Evolutionary conservation across 1,284 basidiomycete genomes (phyloP).

Genomic region (Singerocomus inundabilis): DNA sequence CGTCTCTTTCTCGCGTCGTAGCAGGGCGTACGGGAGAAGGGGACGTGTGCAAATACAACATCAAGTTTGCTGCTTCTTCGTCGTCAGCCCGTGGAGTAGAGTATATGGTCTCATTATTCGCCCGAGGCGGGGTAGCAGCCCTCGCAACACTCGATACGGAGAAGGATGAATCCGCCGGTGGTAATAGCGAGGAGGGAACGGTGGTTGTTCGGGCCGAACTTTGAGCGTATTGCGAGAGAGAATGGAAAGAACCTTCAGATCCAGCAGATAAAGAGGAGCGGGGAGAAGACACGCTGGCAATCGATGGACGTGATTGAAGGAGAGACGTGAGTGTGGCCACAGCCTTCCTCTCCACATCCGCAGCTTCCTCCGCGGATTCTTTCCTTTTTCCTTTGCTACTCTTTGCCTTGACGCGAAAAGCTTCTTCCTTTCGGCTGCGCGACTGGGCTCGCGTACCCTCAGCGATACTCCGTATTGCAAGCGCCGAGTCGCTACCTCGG

Average conservation of each 20-base stretch:
- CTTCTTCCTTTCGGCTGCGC: slow-evolving; percentile 28
- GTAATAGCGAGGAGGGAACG: slow-evolving; percentile 30
- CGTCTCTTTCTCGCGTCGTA: slow-evolving; percentile 45
- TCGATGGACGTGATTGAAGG: slow-evolving; percentile 58
- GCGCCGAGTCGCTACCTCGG: slow-evolving; percentile 12
- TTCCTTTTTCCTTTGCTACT: slow-evolving; percentile 52
- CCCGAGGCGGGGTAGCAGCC: slow-evolving; percentile 32
- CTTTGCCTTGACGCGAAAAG: slow-evolving; percentile 20
- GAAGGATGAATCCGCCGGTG: slow-evolving; percentile 36
- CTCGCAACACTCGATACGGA: slow-evolving; percentile 15
- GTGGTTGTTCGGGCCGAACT: slow-evolving; percentile 53
- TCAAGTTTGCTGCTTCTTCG: slow-evolving; percentile 75
- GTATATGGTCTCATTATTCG: slow-evolving; percentile 16
- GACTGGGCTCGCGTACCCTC: slow-evolving; percentile 46
- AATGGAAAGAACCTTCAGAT: slow-evolving; percentile 55
- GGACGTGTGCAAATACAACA: slow-evolving; percentile 77
- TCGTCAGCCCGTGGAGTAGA: slow-evolving; percentile 43
- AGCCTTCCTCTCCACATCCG: slow-evolving; percentile 73
- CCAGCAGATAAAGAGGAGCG: slow-evolving; percentile 61
- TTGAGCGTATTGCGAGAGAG: slow-evolving; percentile 60
- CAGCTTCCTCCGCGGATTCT: slow-evolving; percentile 37
- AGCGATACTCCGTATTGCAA: slow-evolving; percentile 37
- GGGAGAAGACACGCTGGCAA: slow-evolving; percentile 58
- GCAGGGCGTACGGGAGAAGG: slow-evolving; percentile 70
- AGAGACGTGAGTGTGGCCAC: slow-evolving; percentile 75